phyloP scores from a whole-genome alignment of 805 yeast genomes.

The Saccharomycopsis sp. region DNA sequence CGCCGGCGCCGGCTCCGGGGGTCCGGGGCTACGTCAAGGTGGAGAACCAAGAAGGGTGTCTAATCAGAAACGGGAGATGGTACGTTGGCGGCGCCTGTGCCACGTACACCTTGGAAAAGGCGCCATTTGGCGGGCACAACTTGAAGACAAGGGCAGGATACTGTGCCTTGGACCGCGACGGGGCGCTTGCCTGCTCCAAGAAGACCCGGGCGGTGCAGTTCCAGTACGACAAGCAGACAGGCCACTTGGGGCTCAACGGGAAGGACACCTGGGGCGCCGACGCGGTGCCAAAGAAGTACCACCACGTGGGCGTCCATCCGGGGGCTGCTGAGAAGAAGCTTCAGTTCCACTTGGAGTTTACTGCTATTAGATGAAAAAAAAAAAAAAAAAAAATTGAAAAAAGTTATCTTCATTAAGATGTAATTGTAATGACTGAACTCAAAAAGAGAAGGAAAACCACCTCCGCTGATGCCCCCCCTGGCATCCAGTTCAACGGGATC shows the following conservation, averaged over 20 bases:
- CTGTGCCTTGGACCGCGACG: constrained; percentile 42
- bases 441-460: background rate
- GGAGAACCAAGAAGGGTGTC: constrained; percentile 54
- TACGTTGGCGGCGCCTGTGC: constrained; percentile 79
- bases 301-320: constrained; percentile 42
- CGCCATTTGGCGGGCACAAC: constrained; percentile 66
- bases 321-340: constrained; percentile 33
- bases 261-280: constrained; percentile 50
- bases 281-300: constrained; percentile 33
- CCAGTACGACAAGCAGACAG: constrained; percentile 38
- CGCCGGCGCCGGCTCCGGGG: constrained; percentile 27
- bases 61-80: constrained; percentile 84
- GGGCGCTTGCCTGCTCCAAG: constrained; percentile 29
- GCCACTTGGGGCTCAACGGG: constrained; percentile 53
- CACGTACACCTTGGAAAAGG: constrained; percentile 47
- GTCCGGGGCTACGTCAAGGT: constrained; percentile 41
- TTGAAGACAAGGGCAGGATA: constrained; percentile 63
- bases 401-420: background rate
- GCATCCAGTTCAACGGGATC: constrained; percentile 7
- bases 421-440: background rate
- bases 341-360: constrained; percentile 23
- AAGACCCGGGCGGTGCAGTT: constrained; percentile 45
- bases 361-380: background rate
- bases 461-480: too few relatives aligned
- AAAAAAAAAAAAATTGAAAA: background rate